Evolutionary conservation across 2,329 filamentous ascomycete genomes (phyloP).

Genomic region (Calonectria pseudoturangicola): DNA sequence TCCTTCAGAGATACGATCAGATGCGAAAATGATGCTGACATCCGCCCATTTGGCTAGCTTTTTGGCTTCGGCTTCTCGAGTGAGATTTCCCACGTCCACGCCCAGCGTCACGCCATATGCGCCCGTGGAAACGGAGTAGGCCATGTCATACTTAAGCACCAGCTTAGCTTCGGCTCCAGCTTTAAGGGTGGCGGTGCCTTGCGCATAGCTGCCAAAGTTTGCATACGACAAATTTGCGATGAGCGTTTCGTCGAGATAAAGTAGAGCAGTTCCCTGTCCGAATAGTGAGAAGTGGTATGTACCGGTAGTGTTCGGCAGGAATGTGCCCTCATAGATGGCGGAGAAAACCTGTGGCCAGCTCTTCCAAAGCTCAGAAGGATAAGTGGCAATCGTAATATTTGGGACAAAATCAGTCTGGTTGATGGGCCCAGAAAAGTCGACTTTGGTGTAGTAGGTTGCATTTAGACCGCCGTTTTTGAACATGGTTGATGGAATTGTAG

Average conservation of each 20-base stretch:
- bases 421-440: not conserved
- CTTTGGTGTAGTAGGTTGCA: not conserved
- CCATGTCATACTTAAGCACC: not conserved
- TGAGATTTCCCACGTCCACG: not conserved
- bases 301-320: slow-evolving; percentile 9
- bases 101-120: slow-evolving; percentile 3
- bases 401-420: not conserved
- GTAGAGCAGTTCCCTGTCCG: not conserved
- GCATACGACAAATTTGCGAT: slow-evolving; percentile 14
- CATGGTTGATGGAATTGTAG: slow-evolving; percentile 1
- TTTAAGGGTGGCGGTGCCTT: not conserved
- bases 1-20: slow-evolving; percentile 10
- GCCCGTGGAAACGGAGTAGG: not conserved
- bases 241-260: not conserved
- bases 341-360: slow-evolving; percentile 21
- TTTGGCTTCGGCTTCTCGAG: not conserved
- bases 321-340: not conserved
- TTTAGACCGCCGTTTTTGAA: slow-evolving; percentile 1
- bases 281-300: slow-evolving; percentile 7
- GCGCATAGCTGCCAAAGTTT: slow-evolving; percentile 19
- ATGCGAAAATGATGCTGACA: slow-evolving; percentile 16
- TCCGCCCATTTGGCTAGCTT: slow-evolving; percentile 8
- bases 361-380: slow-evolving; percentile 14
- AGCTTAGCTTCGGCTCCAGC: not conserved
- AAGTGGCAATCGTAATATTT: not conserved